Conservation (phyloP, 2,329 filamentous ascomycete species). For the Diaporthe vexans region DNA sequence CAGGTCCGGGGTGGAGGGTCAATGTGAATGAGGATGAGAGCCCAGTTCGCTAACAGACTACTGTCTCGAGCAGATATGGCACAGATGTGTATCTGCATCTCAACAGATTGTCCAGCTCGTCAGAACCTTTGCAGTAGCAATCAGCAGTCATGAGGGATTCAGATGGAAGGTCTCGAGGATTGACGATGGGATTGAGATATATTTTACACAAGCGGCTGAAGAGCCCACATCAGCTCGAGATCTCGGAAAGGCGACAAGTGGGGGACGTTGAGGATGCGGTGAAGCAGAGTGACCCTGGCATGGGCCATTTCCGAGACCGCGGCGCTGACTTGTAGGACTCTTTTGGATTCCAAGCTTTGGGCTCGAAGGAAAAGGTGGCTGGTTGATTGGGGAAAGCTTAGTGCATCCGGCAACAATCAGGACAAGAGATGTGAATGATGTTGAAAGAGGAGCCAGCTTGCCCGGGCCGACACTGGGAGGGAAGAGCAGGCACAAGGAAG, state of each 20-base stretch:
- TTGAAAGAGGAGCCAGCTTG: not conserved
- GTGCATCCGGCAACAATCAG: not conserved
- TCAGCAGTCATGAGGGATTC: conserved; percentile 90
- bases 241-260: conserved; percentile 90
- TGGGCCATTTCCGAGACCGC: conserved; percentile 39
- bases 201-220: conserved; percentile 76
- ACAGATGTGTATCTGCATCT: conserved; percentile 99
- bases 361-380: not conserved
- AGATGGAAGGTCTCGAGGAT: conserved; percentile 69
- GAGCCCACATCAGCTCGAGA: conserved; percentile 68
- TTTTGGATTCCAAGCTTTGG: not conserved
- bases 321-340: conserved; percentile 49
- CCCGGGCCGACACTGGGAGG: no score
- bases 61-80: conserved; percentile 77
- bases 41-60: conserved; percentile 42
- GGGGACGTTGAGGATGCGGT: conserved; percentile 87
- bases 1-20: not conserved
- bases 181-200: conserved; percentile 66
- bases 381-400: not conserved
- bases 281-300: conserved; percentile 57
- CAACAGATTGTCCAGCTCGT: conserved; percentile 94
- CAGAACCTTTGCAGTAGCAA: conserved; percentile 96
- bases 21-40: not conserved
- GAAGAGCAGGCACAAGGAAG: not conserved
- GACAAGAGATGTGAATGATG: not conserved